A percentile compares a stretch with the other conserved stretches of the same genome.
These are phyloP conservation scores for Pichia sp. DNA, from an alignment of 1,139 yeast species.

Conservation along the genomic window DNA sequence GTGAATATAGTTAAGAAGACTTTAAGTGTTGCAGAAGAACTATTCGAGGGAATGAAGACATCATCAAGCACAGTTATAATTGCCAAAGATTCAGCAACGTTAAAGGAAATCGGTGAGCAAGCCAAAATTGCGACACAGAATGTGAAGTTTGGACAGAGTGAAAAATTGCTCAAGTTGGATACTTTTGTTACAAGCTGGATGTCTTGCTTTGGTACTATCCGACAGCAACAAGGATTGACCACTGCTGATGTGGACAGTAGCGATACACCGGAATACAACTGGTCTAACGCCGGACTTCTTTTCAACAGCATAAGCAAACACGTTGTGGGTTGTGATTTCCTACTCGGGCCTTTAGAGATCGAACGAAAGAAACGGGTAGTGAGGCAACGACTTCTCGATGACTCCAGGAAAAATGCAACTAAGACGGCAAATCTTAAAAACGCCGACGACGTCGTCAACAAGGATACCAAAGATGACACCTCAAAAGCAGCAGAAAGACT, in stretches of 20 bases:
- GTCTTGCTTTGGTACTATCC: constrained; percentile 28
- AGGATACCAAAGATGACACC: constrained; percentile 53
- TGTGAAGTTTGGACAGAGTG: constrained; percentile 51
- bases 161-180: constrained; percentile 43
- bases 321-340: constrained; percentile 53
- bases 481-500: constrained; percentile 53
- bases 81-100: constrained; percentile 44
- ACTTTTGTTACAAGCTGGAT: constrained; percentile 44
- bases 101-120: constrained; percentile 41
- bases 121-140: constrained; percentile 56
- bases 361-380: constrained; percentile 46
- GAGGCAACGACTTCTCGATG: constrained; percentile 40
- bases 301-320: constrained; percentile 45
- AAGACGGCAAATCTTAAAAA: constrained; percentile 55
- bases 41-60: constrained; percentile 35
- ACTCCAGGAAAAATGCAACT: constrained; percentile 36
- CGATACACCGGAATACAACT: constrained; percentile 37
- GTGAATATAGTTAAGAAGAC: constrained; percentile 35
- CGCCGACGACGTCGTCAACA: constrained; percentile 46
- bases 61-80: constrained; percentile 35
- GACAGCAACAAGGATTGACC: constrained; percentile 7
- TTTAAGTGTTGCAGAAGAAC: constrained; percentile 34
- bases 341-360: constrained; percentile 70
- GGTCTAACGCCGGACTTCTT: constrained; percentile 58
- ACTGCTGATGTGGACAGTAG: constrained; percentile 13